phyloP scores from a whole-genome alignment of 148 eudicot species.

The Chenopodium quinoa region DNA sequence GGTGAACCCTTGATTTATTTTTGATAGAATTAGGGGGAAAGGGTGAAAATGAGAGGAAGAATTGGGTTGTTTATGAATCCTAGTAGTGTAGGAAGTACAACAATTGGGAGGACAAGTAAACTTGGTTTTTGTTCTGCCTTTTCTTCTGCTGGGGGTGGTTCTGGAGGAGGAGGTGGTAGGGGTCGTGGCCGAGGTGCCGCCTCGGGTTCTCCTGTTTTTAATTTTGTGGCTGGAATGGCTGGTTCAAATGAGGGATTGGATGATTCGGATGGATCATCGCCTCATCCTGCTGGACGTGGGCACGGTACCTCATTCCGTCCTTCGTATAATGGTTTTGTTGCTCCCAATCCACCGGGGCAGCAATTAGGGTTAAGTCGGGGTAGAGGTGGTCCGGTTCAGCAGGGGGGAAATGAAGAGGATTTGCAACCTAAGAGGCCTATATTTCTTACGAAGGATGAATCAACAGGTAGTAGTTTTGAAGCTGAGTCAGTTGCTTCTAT shows the following conservation, averaged over 20 bases:
- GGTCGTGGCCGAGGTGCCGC: constrained; percentile 52
- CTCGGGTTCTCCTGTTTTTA: constrained; percentile 14
- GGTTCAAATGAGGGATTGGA: constrained; percentile 11
- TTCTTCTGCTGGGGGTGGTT: constrained; percentile 45
- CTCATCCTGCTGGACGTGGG: constrained; percentile 39
- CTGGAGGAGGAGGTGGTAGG: constrained; percentile 44
- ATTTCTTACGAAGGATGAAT: constrained; percentile 37
- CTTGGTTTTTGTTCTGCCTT: constrained; percentile 34
- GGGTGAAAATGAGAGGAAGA: constrained; percentile 27
- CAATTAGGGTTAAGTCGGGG: constrained; percentile 41
- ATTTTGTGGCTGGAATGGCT: constrained; percentile 25
- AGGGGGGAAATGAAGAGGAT: constrained; percentile 17
- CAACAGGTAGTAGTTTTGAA: constrained; percentile 4
- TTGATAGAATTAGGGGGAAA: too few relatives aligned
- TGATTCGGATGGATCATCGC: neutral
- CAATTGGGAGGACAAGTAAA: constrained; percentile 18
- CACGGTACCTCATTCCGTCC: constrained; percentile 48
- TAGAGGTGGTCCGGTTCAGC: constrained; percentile 28
- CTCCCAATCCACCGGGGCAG: constrained; percentile 13
- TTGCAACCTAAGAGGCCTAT: constrained; percentile 34
- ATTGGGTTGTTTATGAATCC: constrained; percentile 22
- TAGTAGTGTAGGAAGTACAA: constrained; percentile 21
- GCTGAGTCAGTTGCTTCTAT: constrained; percentile 21
- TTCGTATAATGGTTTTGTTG: constrained; percentile 36
- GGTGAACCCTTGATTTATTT: too few relatives aligned